Evolutionary conservation across 139 green algal species (phyloP).

Genomic region (Asterochloris sp.): DNA sequence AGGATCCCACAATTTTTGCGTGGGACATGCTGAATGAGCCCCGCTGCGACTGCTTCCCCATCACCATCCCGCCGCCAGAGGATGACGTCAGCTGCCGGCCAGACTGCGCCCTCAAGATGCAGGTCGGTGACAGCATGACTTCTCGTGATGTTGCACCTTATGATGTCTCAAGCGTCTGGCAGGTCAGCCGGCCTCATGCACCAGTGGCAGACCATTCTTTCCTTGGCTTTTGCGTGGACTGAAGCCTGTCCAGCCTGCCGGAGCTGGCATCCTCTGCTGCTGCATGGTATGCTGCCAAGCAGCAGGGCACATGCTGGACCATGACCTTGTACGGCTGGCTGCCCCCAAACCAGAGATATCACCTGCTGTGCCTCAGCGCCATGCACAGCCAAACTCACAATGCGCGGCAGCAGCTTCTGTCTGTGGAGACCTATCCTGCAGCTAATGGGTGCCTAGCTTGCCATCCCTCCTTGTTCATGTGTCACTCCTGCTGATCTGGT

Average conservation of each 20-base stretch:
- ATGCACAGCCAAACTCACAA: no score
- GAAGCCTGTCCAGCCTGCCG: no score
- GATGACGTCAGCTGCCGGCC: constrained; percentile 17
- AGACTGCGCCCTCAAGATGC: constrained; percentile 14
- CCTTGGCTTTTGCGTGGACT: no score
- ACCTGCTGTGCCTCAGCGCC: no score
- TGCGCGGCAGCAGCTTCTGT: neutral
- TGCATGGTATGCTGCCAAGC: no score
- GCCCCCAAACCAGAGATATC: no score
- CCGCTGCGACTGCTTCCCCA: constrained; percentile 46
- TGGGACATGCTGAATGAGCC: constrained; percentile 84
- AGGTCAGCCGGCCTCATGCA: no score
- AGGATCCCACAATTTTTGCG: constrained; percentile 68
- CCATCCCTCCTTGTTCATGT: neutral
- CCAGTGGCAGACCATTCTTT: no score
- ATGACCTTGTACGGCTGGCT: no score
- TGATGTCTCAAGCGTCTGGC: neutral
- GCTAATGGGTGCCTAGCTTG: neutral
- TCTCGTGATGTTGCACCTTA: neutral
- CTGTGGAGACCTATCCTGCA: neutral
- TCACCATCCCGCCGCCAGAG: constrained; percentile 10
- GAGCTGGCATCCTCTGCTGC: no score
- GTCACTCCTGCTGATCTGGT: neutral
- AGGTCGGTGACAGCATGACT: neutral
- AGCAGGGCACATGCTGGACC: no score